phyloP scores from a whole-genome alignment of 331 rosid species.

The Telfairia occidentalis region DNA sequence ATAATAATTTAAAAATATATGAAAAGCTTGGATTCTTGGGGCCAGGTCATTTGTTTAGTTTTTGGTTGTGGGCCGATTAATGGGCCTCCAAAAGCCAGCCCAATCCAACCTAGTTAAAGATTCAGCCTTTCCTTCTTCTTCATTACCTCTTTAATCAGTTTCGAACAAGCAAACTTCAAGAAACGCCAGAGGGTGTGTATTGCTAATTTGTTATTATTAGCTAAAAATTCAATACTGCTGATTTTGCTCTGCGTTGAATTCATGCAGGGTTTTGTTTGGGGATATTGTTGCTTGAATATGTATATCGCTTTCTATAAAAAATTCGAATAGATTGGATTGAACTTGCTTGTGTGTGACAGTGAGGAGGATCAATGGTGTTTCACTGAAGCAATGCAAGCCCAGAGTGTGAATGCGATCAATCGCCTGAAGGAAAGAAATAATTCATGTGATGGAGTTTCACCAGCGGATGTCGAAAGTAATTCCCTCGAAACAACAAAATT shows the following conservation, averaged over 20 bases:
- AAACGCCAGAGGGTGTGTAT: background rate
- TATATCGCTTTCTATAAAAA: background rate
- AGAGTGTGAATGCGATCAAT: slow-evolving; percentile 53
- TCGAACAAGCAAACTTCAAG: background rate
- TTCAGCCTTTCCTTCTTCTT: background rate
- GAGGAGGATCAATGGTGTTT: slow-evolving; percentile 74
- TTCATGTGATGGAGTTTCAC: slow-evolving; percentile 60
- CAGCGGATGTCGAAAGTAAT: slow-evolving; percentile 60
- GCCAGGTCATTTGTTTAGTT: too few relatives aligned
- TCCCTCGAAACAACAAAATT: background rate
- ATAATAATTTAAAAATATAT: too few relatives aligned
- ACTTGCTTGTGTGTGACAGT: slow-evolving; percentile 15
- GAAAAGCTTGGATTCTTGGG: too few relatives aligned
- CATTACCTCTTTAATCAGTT: background rate
- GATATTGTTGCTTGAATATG: background rate
- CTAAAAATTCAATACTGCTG: background rate
- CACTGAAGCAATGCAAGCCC: slow-evolving; percentile 79
- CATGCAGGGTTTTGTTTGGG: background rate
- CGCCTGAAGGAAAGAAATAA: slow-evolving; percentile 85
- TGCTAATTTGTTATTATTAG: too few relatives aligned
- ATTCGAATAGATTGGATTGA: background rate
- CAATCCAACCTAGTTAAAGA: background rate
- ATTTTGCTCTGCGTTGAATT: background rate
- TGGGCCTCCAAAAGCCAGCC: background rate
- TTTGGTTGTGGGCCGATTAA: too few relatives aligned